A percentile compares a stretch with the other conserved stretches of the same genome.
Evolutionary conservation across 129 eudicot genomes (phyloP).

Genomic region (Solidago caesia): DNA sequence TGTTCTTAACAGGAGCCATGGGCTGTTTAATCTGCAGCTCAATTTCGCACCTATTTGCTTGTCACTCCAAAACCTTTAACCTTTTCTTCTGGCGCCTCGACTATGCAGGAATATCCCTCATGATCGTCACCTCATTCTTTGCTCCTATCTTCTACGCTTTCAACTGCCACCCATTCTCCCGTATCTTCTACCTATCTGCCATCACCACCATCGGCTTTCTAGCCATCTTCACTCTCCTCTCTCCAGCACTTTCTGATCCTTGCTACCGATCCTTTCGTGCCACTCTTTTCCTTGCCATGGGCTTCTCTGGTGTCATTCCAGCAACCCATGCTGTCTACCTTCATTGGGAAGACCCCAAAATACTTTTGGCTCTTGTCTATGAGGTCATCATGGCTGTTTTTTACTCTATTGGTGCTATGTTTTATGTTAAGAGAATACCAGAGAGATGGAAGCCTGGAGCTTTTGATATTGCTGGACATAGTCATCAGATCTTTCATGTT

Average conservation of each 20-base stretch:
- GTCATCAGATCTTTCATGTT: conserved; percentile 92
- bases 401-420: conserved; percentile 63
- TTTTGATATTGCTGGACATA: conserved; percentile 88
- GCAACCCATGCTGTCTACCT: conserved; percentile 69
- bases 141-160: conserved; percentile 82
- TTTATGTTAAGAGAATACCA: conserved; percentile 75
- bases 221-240: conserved; percentile 65
- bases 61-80: conserved; percentile 71
- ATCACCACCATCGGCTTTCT: conserved; percentile 62
- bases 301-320: conserved; percentile 83
- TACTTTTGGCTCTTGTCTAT: conserved; percentile 53
- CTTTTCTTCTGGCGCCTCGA: conserved; percentile 87
- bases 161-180: conserved; percentile 57
- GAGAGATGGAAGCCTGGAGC: conserved; percentile 91
- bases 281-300: conserved; percentile 76
- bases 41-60: conserved; percentile 76
- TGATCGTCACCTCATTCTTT: conserved; percentile 90
- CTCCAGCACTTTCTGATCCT: conserved; percentile 66
- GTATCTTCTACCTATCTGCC: conserved; percentile 66
- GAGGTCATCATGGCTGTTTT: conserved; percentile 68
- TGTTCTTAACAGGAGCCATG: conserved; percentile 89
- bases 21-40: conserved; percentile 74
- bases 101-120: conserved; percentile 86
- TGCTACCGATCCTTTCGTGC: conserved; percentile 73
- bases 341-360: conserved; percentile 48